Conservation (phyloP, 2,329 filamentous ascomycete genomes). For the Colletotrichum eremochloae region DNA sequence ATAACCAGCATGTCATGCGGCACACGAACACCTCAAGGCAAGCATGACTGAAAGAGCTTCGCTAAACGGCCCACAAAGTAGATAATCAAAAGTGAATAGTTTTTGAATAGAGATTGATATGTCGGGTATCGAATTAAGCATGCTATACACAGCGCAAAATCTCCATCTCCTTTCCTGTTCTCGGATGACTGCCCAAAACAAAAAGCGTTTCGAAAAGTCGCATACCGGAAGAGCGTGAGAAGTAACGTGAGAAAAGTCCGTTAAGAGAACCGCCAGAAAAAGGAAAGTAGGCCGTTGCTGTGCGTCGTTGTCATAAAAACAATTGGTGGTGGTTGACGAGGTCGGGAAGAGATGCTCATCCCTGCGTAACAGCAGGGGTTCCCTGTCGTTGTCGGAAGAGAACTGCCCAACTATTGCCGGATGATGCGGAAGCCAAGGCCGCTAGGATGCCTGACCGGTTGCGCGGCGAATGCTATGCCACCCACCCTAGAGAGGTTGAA, state of each 20-base stretch:
- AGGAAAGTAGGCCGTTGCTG: constrained; percentile 38
- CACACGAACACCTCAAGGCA: background rate
- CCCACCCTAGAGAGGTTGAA: background rate
- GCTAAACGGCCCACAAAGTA: no score
- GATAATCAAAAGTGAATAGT: background rate
- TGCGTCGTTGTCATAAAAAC: constrained; percentile 33
- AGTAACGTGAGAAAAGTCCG: constrained; percentile 20
- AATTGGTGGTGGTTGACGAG: background rate
- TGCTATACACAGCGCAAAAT: constrained; percentile 32
- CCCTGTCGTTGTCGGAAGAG: constrained; percentile 14
- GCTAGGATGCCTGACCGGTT: constrained; percentile 15
- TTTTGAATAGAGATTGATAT: constrained; percentile 39
- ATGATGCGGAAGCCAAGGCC: constrained; percentile 34
- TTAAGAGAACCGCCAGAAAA: constrained; percentile 22
- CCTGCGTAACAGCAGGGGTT: constrained; percentile 14
- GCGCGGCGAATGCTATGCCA: background rate
- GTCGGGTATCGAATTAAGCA: constrained; percentile 43
- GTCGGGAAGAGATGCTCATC: background rate
- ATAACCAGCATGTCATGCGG: background rate
- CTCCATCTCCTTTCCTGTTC: background rate
- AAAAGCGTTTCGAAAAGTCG: constrained; percentile 20
- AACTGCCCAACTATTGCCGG: constrained; percentile 18
- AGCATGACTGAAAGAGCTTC: no score
- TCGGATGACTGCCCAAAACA: constrained; percentile 25
- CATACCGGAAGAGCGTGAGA: constrained; percentile 25